Conservation (phyloP, 2,329 filamentous ascomycete genomes). For the Aspergillus jensenii region DNA sequence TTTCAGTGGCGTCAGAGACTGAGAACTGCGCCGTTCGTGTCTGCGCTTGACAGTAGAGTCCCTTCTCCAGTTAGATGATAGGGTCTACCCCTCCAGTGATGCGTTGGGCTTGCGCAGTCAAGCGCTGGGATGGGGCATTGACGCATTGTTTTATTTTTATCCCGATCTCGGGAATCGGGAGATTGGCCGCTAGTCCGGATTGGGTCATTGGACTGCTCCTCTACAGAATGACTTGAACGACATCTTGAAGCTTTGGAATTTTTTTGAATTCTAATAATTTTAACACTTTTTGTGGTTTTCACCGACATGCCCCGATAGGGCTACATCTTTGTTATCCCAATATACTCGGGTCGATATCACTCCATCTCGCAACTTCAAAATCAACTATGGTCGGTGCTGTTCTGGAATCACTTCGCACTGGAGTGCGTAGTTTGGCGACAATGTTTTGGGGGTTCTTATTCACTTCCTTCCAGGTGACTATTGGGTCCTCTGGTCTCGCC, state of each 20-base stretch:
- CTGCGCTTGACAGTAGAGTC: background rate
- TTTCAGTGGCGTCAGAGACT: background rate
- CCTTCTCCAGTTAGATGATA: background rate
- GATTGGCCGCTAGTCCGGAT: background rate
- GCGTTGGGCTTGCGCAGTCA: background rate
- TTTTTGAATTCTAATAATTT: background rate
- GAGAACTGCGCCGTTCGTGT: background rate
- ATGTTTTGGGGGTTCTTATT: background rate
- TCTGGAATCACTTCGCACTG: background rate
- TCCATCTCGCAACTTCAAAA: slow-evolving; percentile 2
- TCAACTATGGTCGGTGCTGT: background rate
- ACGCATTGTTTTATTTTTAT: background rate
- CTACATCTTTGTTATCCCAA: background rate
- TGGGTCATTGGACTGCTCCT: background rate
- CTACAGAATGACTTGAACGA: too few species aligned
- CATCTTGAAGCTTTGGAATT: background rate
- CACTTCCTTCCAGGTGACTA: background rate
- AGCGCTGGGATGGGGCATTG: background rate
- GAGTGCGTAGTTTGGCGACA: background rate
- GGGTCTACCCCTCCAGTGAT: background rate
- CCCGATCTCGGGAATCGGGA: background rate
- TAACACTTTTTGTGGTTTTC: background rate
- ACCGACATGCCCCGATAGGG: background rate
- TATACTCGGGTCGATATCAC: slow-evolving; percentile 1
- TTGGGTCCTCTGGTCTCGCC: background rate